Conservation (phyloP, 805 yeast species). For the Myxozyma melibiosi region DNA sequence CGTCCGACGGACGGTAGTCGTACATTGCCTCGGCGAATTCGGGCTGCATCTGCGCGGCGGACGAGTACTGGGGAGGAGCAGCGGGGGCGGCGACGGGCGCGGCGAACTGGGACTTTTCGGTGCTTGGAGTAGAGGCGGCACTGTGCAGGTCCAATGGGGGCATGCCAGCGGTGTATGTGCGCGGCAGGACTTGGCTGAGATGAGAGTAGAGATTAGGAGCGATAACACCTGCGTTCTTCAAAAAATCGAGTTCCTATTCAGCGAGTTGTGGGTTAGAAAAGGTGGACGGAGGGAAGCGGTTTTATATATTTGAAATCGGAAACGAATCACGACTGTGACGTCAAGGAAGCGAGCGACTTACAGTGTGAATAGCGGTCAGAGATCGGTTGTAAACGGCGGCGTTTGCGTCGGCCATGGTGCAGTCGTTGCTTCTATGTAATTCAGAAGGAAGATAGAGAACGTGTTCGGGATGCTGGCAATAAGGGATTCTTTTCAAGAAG, state of each 20-base stretch:
- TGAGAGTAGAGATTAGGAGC: constrained; percentile 56
- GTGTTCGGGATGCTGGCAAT: background rate
- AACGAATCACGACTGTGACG: constrained; percentile 7
- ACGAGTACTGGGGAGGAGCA: constrained; percentile 33
- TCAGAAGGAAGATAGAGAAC: background rate
- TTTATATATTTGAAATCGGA: background rate
- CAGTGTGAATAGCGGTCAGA: constrained; percentile 66
- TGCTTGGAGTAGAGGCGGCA: constrained; percentile 1
- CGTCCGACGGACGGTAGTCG: constrained; percentile 72
- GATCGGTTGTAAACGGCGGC: constrained; percentile 63
- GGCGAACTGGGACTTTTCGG: constrained; percentile 3
- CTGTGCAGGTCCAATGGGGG: constrained; percentile 29
- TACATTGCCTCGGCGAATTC: constrained; percentile 64
- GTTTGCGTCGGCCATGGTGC: constrained; percentile 28
- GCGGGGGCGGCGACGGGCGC: constrained; percentile 17
- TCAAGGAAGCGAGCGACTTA: constrained; percentile 32
- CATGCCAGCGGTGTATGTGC: constrained; percentile 38
- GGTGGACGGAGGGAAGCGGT: background rate
- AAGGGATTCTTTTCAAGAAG: no score
- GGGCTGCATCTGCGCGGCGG: constrained; percentile 33
- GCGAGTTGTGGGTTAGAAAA: background rate
- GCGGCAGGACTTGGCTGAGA: constrained; percentile 58
- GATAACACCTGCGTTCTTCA: constrained; percentile 73
- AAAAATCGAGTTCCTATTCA: constrained; percentile 68
- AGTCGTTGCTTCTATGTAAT: background rate